Percentiles rank a stretch among this genome's conserved stretches.
Conservation (phyloP, 306 rosid genomes). For the Corylus americana region DNA sequence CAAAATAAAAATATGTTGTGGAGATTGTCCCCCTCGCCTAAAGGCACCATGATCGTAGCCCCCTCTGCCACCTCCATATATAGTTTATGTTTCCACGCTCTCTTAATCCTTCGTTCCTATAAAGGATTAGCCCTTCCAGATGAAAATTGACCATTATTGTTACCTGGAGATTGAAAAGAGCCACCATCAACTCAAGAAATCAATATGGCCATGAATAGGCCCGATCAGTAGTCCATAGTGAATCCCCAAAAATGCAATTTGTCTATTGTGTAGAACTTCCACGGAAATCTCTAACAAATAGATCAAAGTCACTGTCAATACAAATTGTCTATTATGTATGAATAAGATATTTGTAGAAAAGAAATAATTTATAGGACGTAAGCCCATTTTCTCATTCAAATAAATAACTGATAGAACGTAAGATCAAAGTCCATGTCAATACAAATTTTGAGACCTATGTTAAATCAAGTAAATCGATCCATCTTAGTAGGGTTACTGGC, state of each 20-base stretch:
- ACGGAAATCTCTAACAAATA: neutral
- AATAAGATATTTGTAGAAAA: neutral
- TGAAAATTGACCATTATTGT: conserved; percentile 52
- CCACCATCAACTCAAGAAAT: conserved; percentile 3
- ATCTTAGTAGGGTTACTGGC: too few species aligned
- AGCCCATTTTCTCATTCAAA: neutral
- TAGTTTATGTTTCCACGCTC: conserved; percentile 29
- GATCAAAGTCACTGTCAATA: neutral
- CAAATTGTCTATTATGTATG: neutral
- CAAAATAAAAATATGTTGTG: too few species aligned
- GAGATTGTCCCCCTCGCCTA: neutral
- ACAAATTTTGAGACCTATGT: too few species aligned
- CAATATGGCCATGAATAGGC: neutral
- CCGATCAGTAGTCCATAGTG: neutral
- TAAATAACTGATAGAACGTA: too few species aligned
- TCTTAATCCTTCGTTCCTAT: conserved; percentile 16
- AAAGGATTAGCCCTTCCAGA: conserved; percentile 46
- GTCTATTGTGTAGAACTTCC: neutral
- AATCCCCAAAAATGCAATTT: neutral
- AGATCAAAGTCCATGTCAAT: too few species aligned
- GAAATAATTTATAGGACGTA: neutral
- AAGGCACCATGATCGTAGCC: conserved; percentile 63
- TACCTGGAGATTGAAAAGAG: conserved; percentile 44
- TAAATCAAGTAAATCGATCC: too few species aligned
- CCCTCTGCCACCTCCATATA: conserved; percentile 49